These are phyloP conservation scores for Sporisorium exsertum DNA, from an alignment of 1,284 basidiomycete genomes.

Conservation along the genomic window DNA sequence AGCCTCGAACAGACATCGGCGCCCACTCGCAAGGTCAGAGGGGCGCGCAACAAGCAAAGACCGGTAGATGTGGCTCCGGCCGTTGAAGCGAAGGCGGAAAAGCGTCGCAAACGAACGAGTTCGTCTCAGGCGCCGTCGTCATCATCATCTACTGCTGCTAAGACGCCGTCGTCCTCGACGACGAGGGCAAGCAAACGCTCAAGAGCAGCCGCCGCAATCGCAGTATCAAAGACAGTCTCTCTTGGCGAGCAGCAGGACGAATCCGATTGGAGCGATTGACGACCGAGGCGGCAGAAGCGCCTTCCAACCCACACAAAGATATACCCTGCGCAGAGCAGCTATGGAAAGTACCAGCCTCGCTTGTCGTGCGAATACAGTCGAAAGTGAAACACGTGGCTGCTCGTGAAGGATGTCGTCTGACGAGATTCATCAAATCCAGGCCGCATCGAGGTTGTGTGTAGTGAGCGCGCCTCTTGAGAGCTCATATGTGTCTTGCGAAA, in stretches of 20 bases:
- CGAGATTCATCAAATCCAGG: no score
- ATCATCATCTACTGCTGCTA: not conserved
- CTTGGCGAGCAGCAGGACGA: slow-evolving; percentile 29
- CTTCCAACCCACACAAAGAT: not conserved
- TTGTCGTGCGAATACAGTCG: no score
- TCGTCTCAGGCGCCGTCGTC: not conserved
- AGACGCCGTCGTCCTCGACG: not conserved
- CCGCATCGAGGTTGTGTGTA: no score
- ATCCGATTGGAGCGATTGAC: slow-evolving; percentile 42
- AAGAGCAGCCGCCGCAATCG: not conserved
- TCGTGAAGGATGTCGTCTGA: no score
- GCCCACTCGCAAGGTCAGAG: not conserved
- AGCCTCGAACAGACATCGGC: not conserved
- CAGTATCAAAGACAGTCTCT: not conserved
- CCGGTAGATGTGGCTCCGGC: not conserved
- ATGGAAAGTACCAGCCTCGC: no score
- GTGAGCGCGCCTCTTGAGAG: no score
- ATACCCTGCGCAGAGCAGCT: not conserved
- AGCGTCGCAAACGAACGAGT: not conserved
- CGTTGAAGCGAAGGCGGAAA: not conserved
- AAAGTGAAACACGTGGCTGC: no score
- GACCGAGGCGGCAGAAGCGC: not conserved
- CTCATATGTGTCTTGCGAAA: no score
- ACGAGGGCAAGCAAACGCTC: not conserved
- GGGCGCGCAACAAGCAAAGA: not conserved